These are phyloP conservation scores for Fusarium euwallaceae DNA, from an alignment of 2,329 filamentous ascomycete species.

Conservation along the genomic window DNA sequence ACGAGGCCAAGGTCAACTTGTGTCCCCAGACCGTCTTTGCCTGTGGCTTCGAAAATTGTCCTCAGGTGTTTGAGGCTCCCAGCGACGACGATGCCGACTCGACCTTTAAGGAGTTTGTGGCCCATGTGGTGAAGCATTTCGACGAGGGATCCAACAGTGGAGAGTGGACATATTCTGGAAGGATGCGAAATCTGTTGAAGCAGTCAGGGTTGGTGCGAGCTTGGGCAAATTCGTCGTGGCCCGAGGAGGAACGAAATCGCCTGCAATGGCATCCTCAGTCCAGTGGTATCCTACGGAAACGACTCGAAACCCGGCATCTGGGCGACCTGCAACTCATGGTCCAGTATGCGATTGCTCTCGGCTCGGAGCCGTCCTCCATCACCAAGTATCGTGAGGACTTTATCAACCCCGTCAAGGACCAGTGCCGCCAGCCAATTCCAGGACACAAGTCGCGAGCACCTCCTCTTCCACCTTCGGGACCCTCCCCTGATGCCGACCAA, in stretches of 20 bases:
- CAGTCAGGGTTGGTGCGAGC: conserved; percentile 54
- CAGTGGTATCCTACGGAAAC: conserved; percentile 58
- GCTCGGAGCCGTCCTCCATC: conserved; percentile 49
- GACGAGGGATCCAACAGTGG: conserved; percentile 57
- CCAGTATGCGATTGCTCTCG: conserved; percentile 56
- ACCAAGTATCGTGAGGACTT: conserved; percentile 51
- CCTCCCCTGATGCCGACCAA: conserved; percentile 48
- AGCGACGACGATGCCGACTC: conserved; percentile 55
- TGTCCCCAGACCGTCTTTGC: conserved; percentile 63
- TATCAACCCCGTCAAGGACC: conserved; percentile 52
- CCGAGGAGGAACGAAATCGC: conserved; percentile 51
- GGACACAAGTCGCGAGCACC: conserved; percentile 50
- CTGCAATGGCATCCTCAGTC: conserved; percentile 59
- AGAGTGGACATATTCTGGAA: conserved; percentile 59
- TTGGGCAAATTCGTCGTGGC: conserved; percentile 55
- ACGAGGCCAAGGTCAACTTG: conserved; percentile 58
- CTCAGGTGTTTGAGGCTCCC: conserved; percentile 58
- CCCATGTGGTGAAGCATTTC: conserved; percentile 62
- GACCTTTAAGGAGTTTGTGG: conserved; percentile 60
- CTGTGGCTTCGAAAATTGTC: conserved; percentile 61
- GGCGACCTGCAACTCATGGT: conserved; percentile 55
- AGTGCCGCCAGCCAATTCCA: conserved; percentile 52
- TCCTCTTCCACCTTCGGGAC: conserved; percentile 40
- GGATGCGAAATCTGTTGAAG: conserved; percentile 60
- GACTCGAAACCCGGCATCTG: conserved; percentile 61